Base-by-base conservation (phyloP, 2,329 filamentous ascomycete species). In the Leptoxyphium fumago region DNA sequence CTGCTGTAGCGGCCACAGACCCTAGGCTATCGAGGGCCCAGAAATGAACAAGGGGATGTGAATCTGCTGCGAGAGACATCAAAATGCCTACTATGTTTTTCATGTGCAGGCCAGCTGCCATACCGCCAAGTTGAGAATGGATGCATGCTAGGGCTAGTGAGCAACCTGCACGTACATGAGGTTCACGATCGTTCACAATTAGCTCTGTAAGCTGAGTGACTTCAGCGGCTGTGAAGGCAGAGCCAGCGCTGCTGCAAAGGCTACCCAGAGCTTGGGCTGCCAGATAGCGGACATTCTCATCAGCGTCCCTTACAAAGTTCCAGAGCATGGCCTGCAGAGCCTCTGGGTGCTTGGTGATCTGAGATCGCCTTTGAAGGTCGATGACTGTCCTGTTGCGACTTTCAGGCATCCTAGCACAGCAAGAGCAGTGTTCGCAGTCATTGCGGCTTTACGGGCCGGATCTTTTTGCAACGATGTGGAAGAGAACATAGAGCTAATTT, bases 81-180 rank as follows among this genome's bases (percentile, higher is more conserved):
- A 98, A 69, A 34, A 98, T 93, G 14, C 89, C 84, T n/a, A 95
- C 75, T 41, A 98, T 95, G 1, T 87, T 95, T 67, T 96, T 96
- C 42, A 98, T 72, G 60, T 98, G 91, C 55, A 91, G 87, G 2
- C 88, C 87, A 44, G 91, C 91, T 43, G 91, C 91, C 88, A 98
- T 96, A 45, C 91, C 89, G 45, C 91, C 93, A 29, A 98, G 84
- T 61, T 94, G 87, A 14, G 86, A 84, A 64, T 98, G 88, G 42
- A 98, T 96, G 45, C 82, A 84, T 8, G 91, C 91, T 28, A 98
- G 68, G 10, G 91, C 87, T 69, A 93, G 85, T 13, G 93, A 91
- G 63, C 89, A 98, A 10, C 91, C 91, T 39, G 93, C 88, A 60
- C 91, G 79, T 32, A 87, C 87, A 60, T 84, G 89, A 0, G 91